A percentile compares a stretch with the other conserved stretches of the same genome.
phyloP scores from a whole-genome alignment of 768 basidiomycete species.

The Trametes cubensis region DNA sequence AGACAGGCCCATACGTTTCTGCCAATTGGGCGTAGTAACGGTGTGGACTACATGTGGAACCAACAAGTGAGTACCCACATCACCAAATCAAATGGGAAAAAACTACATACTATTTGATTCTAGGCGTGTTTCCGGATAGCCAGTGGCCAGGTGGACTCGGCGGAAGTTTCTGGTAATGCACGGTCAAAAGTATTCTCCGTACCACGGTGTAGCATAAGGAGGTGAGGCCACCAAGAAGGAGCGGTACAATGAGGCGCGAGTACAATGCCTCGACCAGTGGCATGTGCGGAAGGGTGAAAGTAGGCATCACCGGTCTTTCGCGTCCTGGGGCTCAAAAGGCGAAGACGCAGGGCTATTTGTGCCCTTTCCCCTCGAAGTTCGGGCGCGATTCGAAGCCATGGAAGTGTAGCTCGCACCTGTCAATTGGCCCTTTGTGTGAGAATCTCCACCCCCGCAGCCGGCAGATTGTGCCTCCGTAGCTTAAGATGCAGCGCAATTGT shows the following conservation, averaged over 20 bases:
- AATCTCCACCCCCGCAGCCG: no score
- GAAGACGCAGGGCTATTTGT: not conserved
- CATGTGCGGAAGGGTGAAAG: not conserved
- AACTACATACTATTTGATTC: slow-evolving; percentile 9
- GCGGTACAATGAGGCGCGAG: not conserved
- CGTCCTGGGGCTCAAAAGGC: not conserved
- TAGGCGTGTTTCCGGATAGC: slow-evolving; percentile 22
- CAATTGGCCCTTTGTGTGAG: no score
- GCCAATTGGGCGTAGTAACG: slow-evolving; percentile 51
- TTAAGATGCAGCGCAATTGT: no score
- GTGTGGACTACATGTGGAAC: not conserved
- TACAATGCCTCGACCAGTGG: no score
- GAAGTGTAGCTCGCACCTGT: no score
- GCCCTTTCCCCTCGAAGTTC: no score
- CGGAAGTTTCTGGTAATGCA: slow-evolving; percentile 10
- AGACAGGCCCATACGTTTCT: slow-evolving; percentile 62
- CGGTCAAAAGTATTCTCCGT: not conserved
- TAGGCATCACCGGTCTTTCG: not conserved
- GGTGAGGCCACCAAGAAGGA: not conserved
- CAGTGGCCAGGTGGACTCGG: slow-evolving; percentile 29
- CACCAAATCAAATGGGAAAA: no score
- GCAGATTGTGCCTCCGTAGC: no score
- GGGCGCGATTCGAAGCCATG: no score
- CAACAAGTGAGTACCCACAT: not conserved
- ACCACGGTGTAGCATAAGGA: not conserved